A percentile compares a stretch with the other conserved stretches of the same genome.
Conservation (phyloP, 768 basidiomycete genomes). For the Pisolithus sp. region DNA sequence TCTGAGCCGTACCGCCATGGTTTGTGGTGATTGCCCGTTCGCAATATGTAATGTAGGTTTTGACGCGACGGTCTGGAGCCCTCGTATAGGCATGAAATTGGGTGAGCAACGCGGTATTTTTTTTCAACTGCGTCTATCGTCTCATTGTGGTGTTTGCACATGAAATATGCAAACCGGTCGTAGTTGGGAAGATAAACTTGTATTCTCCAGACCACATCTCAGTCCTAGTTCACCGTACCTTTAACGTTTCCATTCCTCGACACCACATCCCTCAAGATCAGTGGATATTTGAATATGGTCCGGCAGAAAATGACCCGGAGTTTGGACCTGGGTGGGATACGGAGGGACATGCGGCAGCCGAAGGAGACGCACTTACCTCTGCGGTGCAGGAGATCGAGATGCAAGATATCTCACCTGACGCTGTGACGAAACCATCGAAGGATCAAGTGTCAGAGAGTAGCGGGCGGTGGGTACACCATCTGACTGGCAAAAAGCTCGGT, state of each 20-base stretch:
- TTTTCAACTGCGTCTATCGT: background rate
- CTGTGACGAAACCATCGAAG: slow-evolving; percentile 4
- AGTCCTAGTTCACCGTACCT: slow-evolving; percentile 82
- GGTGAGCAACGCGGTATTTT: slow-evolving; percentile 37
- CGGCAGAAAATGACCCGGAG: slow-evolving; percentile 76
- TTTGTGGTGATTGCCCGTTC: slow-evolving; percentile 83
- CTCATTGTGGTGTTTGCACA: background rate
- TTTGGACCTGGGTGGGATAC: slow-evolving; percentile 37
- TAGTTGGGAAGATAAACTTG: slow-evolving; percentile 82
- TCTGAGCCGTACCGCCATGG: slow-evolving; percentile 51
- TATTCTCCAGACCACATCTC: slow-evolving; percentile 92
- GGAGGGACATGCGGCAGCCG: slow-evolving; percentile 17
- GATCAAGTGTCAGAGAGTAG: slow-evolving; percentile 37
- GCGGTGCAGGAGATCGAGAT: slow-evolving; percentile 9
- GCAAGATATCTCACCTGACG: background rate
- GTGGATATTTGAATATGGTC: slow-evolving; percentile 84
- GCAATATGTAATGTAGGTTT: slow-evolving; percentile 69
- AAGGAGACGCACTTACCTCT: background rate
- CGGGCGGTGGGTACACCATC: slow-evolving; percentile 76
- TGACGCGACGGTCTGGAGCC: slow-evolving; percentile 86
- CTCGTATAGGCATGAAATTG: slow-evolving; percentile 72
- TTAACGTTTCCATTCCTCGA: slow-evolving; percentile 92
- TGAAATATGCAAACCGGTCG: background rate
- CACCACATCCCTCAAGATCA: slow-evolving; percentile 77
- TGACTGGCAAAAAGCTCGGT: slow-evolving; percentile 66